phyloP scores from a whole-genome alignment of 495 filamentous ascomycete species.

The Trichoderma erinaceum region DNA sequence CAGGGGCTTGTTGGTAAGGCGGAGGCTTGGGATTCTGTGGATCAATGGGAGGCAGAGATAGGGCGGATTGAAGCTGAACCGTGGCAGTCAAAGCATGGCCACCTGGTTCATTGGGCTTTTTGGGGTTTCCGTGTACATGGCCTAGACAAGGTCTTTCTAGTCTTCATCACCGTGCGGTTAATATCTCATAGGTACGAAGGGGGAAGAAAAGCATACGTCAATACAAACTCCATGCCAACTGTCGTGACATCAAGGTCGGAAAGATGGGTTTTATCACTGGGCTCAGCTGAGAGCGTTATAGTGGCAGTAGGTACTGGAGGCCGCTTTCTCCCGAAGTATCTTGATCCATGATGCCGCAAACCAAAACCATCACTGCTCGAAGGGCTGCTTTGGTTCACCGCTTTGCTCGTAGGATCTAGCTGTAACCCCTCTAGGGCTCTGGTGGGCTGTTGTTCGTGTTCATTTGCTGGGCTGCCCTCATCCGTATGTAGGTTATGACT shows the following conservation, averaged over 20 bases:
- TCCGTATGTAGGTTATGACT: background rate
- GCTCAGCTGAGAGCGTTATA: background rate
- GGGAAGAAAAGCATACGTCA: conserved; percentile 12
- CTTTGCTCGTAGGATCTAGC: background rate
- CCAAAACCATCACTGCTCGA: background rate
- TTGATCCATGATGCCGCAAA: background rate
- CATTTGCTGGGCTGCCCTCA: background rate
- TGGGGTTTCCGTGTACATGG: conserved; percentile 18
- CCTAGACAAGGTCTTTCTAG: conserved; percentile 20
- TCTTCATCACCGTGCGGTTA: conserved; percentile 10
- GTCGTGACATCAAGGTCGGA: conserved; percentile 19
- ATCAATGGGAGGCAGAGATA: conserved; percentile 9
- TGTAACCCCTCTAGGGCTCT: background rate
- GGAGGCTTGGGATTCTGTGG: background rate
- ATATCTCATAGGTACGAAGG: background rate
- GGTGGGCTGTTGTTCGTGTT: background rate
- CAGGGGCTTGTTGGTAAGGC: conserved; percentile 12
- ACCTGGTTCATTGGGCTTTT: conserved; percentile 16
- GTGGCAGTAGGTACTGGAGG: background rate
- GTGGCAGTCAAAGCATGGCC: conserved; percentile 21
- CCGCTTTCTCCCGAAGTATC: background rate
- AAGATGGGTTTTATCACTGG: background rate
- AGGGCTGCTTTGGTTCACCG: background rate
- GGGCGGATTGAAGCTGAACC: conserved; percentile 15
- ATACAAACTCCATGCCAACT: conserved; percentile 22